Percentiles rank a stretch among this genome's conserved stretches.
Conservation (phyloP, 1,284 basidiomycete genomes). For the Pseudozyma thailandica region DNA sequence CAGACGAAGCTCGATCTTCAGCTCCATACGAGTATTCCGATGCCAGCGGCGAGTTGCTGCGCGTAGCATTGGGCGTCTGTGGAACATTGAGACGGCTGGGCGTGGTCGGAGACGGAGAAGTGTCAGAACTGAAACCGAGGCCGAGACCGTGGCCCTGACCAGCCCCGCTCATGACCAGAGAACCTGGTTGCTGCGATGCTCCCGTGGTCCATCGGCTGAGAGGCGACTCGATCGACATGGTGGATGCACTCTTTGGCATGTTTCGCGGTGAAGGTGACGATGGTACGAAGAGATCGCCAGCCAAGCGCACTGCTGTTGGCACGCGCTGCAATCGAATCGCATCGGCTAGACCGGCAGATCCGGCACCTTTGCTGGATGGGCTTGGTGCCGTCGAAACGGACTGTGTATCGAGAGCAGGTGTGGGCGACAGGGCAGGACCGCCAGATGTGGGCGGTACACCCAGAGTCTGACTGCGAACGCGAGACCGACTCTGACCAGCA, state of each 20-base stretch:
- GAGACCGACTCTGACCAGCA: constrained; percentile 36
- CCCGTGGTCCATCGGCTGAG: constrained; percentile 28
- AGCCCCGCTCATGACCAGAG: constrained; percentile 10
- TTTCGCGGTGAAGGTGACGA: constrained; percentile 35
- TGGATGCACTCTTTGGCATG: constrained; percentile 46
- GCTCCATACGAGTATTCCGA: constrained; percentile 40
- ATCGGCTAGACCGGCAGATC: constrained; percentile 54
- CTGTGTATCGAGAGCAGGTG: constrained; percentile 8
- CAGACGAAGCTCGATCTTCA: constrained; percentile 23
- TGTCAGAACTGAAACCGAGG: constrained; percentile 31
- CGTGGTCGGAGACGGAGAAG: constrained; percentile 14
- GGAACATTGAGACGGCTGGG: constrained; percentile 40
- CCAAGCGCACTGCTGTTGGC: constrained; percentile 72
- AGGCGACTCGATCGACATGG: constrained; percentile 38
- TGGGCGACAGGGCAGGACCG: constrained; percentile 7
- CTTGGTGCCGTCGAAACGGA: constrained; percentile 28
- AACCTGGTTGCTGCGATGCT: constrained; percentile 14
- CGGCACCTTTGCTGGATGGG: constrained; percentile 16
- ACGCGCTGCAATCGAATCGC: constrained; percentile 72
- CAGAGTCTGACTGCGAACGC: constrained; percentile 58
- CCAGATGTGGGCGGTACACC: constrained; percentile 24
- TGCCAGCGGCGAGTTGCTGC: constrained; percentile 46
- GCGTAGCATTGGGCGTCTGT: constrained; percentile 47
- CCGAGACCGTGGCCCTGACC: constrained; percentile 33
- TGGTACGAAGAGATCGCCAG: constrained; percentile 69